These are phyloP conservation scores for Hypomyces perniciosus DNA, from an alignment of 2,329 filamentous ascomycete species.

Conservation along the genomic window DNA sequence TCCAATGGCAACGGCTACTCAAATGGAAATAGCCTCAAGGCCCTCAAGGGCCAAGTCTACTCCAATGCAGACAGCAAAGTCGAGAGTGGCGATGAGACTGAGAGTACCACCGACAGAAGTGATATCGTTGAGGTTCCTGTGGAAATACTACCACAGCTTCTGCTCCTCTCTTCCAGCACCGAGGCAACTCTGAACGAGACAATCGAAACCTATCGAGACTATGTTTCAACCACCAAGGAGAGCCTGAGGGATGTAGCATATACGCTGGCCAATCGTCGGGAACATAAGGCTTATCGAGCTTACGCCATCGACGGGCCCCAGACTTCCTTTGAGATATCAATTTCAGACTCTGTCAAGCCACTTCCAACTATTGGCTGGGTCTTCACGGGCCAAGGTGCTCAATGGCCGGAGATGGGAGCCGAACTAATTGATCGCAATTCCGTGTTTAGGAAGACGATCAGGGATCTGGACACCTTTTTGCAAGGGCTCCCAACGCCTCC, in stretches of 20 bases:
- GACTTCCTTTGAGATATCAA: not conserved
- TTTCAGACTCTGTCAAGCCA: not conserved
- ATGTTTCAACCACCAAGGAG: slow-evolving; percentile 13
- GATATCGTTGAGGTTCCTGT: no score
- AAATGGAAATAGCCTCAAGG: no score
- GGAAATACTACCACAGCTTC: slow-evolving; percentile 4
- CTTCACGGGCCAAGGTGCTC: slow-evolving; percentile 32
- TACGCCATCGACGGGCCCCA: slow-evolving; percentile 17
- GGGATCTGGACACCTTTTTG: slow-evolving; percentile 8
- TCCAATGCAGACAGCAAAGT: no score
- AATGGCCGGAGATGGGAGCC: slow-evolving; percentile 28
- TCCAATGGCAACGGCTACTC: no score
- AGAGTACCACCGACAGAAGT: no score
- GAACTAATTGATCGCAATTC: slow-evolving; percentile 17
- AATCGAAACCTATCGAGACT: slow-evolving; percentile 18
- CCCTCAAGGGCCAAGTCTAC: no score
- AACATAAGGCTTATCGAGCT: slow-evolving; percentile 22
- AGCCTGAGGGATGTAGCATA: slow-evolving; percentile 3
- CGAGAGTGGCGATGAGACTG: no score
- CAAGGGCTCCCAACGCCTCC: not conserved
- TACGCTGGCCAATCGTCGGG: slow-evolving; percentile 19
- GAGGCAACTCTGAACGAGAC: slow-evolving; percentile 2
- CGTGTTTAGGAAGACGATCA: slow-evolving; percentile 10
- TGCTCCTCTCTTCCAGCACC: slow-evolving; percentile 18
- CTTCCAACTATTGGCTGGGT: slow-evolving; percentile 11